Evolutionary conservation across 768 basidiomycete species (phyloP).

Genomic region (Boletus rufocinnamomeus): DNA sequence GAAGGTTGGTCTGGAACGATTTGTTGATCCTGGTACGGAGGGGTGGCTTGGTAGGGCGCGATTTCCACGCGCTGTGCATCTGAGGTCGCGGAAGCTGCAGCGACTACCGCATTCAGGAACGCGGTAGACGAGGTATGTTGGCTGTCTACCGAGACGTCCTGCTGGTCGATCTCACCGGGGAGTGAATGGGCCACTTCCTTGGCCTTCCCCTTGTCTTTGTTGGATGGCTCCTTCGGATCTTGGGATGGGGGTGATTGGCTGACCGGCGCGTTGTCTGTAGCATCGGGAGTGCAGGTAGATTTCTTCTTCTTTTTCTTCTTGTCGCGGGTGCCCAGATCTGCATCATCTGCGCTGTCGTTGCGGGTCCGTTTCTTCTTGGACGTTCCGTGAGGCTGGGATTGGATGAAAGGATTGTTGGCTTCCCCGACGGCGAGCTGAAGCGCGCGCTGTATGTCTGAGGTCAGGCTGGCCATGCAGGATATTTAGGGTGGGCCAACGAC

Average conservation of each 20-base stretch:
- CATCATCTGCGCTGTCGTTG: slow-evolving; percentile 14
- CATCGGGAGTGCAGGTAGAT: slow-evolving; percentile 1
- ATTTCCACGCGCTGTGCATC: slow-evolving; percentile 34
- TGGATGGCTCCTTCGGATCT: slow-evolving; percentile 18
- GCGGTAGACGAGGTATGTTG: slow-evolving; percentile 55
- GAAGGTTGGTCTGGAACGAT: slow-evolving; percentile 29
- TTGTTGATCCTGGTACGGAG: slow-evolving; percentile 38
- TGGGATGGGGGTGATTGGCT: slow-evolving; percentile 3
- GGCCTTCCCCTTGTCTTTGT: slow-evolving; percentile 38
- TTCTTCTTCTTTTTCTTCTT: slow-evolving; percentile 40
- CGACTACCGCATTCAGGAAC: slow-evolving; percentile 64
- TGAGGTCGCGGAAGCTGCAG: slow-evolving; percentile 58
- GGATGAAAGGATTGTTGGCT: slow-evolving; percentile 42
- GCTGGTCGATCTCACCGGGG: slow-evolving; percentile 30
- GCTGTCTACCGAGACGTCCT: slow-evolving; percentile 30
- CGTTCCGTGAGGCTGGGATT: slow-evolving; percentile 24
- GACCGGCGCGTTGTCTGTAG: slow-evolving; percentile 21
- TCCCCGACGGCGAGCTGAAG: slow-evolving; percentile 51
- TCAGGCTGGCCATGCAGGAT: slow-evolving; percentile 34
- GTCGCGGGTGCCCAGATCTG: slow-evolving; percentile 22
- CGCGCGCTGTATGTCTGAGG: slow-evolving; percentile 51
- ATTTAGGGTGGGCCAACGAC: slow-evolving; percentile 44
- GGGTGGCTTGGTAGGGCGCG: slow-evolving; percentile 32
- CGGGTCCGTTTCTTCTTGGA: slow-evolving; percentile 41
- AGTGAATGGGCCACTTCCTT: slow-evolving; percentile 38